Evolutionary conservation across 2,329 filamentous ascomycete species (phyloP), one percentile per base, ranked within the genome.

Genomic region (Sporothrix variecibatus): DNA sequence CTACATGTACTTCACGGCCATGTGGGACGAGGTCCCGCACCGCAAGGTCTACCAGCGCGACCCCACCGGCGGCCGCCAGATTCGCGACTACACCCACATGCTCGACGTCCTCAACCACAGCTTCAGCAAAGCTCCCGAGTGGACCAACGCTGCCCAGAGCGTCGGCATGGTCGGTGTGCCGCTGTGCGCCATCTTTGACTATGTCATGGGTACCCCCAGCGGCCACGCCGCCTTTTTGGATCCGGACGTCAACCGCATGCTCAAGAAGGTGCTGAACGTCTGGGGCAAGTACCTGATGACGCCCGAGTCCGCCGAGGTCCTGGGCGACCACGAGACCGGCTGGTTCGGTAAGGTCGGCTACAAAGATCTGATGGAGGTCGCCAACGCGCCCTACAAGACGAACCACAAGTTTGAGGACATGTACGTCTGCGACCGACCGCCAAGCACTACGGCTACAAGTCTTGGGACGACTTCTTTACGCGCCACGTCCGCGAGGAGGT

Each of bases 391-490:
- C 0, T 77, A 80, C 23, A 77, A 81, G 71, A 83, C 85, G 0
- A 73, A 77, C 23, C 79, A 85, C 78, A 84, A 81, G 67, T 91
- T 91, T 75, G 85, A 91, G 73, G 85, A 91, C 23, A 84, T 91
- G 78, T 92, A 87, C 80, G 77, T 86, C 23, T 92, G 90, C 79
- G 87, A 92, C 58, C 89, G 0, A 81, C 79, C 0, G 83, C 84
- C 5, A 81, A 86, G 76, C 79, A 90, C 78, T 85, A 88, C 76
- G 91, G 91, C 23, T 93, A 84, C 82, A 87, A 84, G 73, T 92
- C 89, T 0, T 93, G 91, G 91, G 91, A 93, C 74, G 78, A 78
- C 78, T 93, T 93, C 82, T 93, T 93, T 82, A 92, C 89, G 0
- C 86, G 91, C 6, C 73, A 83, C 5, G 85, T 92, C 72, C 84